Base-by-base conservation (phyloP, 306 rosid species). In the Acacia acuminata region DNA sequence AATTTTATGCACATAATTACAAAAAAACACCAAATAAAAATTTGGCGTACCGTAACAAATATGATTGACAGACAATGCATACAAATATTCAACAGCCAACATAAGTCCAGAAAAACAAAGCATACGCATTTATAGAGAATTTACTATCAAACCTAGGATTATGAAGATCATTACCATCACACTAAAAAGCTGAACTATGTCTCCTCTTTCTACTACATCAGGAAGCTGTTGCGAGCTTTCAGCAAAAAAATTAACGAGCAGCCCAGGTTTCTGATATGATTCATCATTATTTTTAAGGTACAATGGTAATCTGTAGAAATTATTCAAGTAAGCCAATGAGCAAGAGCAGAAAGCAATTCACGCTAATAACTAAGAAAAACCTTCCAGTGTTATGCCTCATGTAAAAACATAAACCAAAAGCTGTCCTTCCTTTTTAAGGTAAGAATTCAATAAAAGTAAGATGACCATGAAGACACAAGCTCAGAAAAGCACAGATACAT, bases 161-260 rank as follows among this genome's bases (percentile, higher is more conserved):
- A 25, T 42, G 71, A 25, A 50, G 92, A 92, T 91, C 90, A 2
- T 12, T 95, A 93, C 97, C 92, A 4, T 8, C 17, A 92, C 93
- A 76, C 17, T 65, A 36, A 51, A 73, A 27, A 95, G 87, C 73
- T 76, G 87, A 83, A 93, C 87, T 79, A 95, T 47, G 68, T 92
- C 99, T 65, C 99, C 99, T 10, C 76, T 36, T 7, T 86, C 76
- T 15, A 81, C 85, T 81, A 89, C 81, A 64, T 13, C 79, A 25
- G 97, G 99, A 80, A 89, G 93, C 25, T 19, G 58, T 50, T 81
- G 80, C 24, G 82, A 42, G 86, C 9, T 66, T 76, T 81, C 84
- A 48, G 86, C 77, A 80, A 95, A 93, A 63, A 95, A 2, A 56
- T 87, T 88, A 32, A 90, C 89, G 0, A 88, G 3, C 76, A 90